Conservation (phyloP, 306 rosid genomes). For the Gynostemma pentaphyllum region DNA sequence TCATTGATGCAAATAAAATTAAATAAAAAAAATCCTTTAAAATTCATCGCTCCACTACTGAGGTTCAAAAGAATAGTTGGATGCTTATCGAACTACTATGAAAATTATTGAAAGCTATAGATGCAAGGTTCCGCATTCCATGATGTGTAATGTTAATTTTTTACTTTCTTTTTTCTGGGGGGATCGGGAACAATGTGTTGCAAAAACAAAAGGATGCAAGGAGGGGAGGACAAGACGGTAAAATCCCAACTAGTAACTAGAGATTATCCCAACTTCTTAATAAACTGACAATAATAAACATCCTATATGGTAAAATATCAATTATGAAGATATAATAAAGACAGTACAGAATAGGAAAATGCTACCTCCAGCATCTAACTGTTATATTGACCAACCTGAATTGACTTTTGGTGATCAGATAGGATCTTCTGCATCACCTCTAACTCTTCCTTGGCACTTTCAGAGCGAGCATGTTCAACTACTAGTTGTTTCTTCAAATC, state of each 20-base stretch:
- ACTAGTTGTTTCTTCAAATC: slow-evolving; percentile 35
- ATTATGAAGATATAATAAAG: neutral
- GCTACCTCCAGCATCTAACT: neutral
- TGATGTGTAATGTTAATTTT: neutral
- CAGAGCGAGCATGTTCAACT: slow-evolving; percentile 23
- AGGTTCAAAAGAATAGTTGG: neutral
- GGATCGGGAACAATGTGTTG: too few relatives aligned
- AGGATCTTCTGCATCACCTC: slow-evolving; percentile 21
- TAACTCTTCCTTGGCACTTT: slow-evolving; percentile 26
- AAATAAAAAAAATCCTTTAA: neutral
- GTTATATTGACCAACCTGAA: slow-evolving; percentile 24
- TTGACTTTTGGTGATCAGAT: slow-evolving; percentile 27
- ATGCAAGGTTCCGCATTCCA: neutral
- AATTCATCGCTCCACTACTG: neutral
- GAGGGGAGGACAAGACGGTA: neutral
- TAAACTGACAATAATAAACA: neutral
- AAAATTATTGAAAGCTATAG: neutral
- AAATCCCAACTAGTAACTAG: neutral
- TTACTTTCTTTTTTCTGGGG: too few relatives aligned
- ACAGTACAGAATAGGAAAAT: neutral
- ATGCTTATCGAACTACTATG: neutral
- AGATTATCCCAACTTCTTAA: neutral
- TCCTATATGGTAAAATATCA: neutral
- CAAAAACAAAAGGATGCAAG: neutral
- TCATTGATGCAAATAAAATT: neutral